phyloP scores from a whole-genome alignment of 805 yeast species.

The Nakazawaea wyomingensis region DNA sequence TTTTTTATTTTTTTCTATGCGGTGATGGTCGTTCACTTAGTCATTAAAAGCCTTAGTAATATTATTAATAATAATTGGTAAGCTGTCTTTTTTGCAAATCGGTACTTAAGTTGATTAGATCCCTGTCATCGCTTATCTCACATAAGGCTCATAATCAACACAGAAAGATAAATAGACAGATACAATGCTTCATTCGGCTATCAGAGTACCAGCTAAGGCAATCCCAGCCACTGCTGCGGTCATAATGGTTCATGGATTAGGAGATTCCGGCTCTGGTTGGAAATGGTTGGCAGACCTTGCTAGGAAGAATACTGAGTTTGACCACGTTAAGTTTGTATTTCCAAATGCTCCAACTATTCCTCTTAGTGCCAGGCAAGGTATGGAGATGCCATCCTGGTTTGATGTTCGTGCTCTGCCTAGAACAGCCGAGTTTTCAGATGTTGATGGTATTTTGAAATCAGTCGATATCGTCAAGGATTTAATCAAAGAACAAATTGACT shows the following conservation, averaged over 20 bases:
- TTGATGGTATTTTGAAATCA: constrained; percentile 47
- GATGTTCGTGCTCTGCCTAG: constrained; percentile 53
- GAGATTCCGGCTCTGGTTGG: constrained; percentile 92
- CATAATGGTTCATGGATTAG: constrained; percentile 84
- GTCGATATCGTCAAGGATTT: constrained; percentile 39
- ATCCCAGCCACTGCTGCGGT: constrained; percentile 53
- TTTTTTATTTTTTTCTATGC: too few species aligned
- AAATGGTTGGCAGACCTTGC: constrained; percentile 67
- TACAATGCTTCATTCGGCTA: constrained; percentile 23
- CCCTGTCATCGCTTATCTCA: too few species aligned
- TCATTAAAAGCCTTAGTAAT: not conserved
- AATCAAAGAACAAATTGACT: constrained; percentile 48
- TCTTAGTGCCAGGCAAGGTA: constrained; percentile 63
- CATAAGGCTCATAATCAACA: too few species aligned
- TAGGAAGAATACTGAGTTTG: constrained; percentile 36
- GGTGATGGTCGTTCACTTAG: not conserved
- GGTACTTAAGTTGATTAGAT: too few species aligned
- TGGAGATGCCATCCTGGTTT: constrained; percentile 80
- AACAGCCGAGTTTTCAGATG: constrained; percentile 39
- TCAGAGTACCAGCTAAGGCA: constrained; percentile 33
- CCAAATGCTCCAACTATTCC: constrained; percentile 84
- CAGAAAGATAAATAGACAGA: not conserved
- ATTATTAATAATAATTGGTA: not conserved
- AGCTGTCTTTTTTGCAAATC: too few species aligned
- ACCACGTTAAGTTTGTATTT: constrained; percentile 67